Conservation (phyloP, 2,329 filamentous ascomycete species). For the Didymella sp. region DNA sequence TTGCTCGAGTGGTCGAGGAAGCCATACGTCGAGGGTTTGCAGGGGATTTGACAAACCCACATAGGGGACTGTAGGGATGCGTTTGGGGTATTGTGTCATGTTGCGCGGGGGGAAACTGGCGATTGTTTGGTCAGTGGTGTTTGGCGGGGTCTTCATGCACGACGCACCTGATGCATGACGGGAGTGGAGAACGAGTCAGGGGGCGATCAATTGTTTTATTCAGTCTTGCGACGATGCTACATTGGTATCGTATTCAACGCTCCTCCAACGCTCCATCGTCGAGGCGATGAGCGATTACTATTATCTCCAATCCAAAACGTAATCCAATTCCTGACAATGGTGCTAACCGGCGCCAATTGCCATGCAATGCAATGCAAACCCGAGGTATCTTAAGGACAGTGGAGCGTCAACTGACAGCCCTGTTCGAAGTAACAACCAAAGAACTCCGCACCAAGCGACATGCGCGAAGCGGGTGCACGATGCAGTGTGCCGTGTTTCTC, state of each 20-base stretch:
- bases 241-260: conserved; percentile 12
- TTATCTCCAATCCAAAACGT: conserved; percentile 23
- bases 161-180: conserved; percentile 15
- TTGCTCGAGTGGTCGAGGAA: conserved; percentile 44
- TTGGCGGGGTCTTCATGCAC: conserved; percentile 25
- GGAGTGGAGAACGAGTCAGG: conserved; percentile 5
- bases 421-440: conserved; percentile 11
- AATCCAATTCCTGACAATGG: conserved; percentile 19
- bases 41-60: conserved; percentile 37
- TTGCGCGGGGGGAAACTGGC: conserved; percentile 10
- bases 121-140: conserved; percentile 19
- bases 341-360: conserved; percentile 35
- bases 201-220: conserved; percentile 19
- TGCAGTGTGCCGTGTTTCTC: conserved; percentile 21
- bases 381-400: conserved; percentile 45
- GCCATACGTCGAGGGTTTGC: conserved; percentile 54
- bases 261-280: conserved; percentile 9
- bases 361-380: conserved; percentile 35
- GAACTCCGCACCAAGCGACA: conserved; percentile 8
- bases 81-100: conserved; percentile 30
- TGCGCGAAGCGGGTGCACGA: conserved; percentile 27
- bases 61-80: conserved; percentile 39
- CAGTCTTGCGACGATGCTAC: conserved; percentile 10
- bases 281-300: conserved; percentile 18
- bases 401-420: conserved; percentile 22